These are phyloP conservation scores for Hura crepitans DNA, from an alignment of 441 rosid genomes.

Conservation along the genomic window DNA sequence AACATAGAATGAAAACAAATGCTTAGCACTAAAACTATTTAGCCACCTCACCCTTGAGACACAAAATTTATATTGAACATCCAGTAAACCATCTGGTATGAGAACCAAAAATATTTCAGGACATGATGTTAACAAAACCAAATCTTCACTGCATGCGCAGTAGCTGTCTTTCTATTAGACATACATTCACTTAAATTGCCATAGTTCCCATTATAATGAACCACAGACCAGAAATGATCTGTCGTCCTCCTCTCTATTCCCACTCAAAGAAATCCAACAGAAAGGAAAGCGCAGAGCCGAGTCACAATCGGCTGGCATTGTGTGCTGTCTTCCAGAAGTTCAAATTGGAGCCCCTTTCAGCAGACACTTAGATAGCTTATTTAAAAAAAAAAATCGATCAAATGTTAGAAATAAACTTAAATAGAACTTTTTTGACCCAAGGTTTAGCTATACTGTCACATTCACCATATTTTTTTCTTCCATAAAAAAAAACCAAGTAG, in stretches of 20 bases:
- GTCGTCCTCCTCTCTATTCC: neutral
- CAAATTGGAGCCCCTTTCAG: neutral
- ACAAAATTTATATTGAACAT: neutral
- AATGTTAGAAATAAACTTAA: neutral
- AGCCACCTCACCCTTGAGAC: slow-evolving; percentile 2
- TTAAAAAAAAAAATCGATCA: neutral
- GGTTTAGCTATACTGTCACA: neutral
- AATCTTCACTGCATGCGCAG: neutral
- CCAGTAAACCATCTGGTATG: neutral
- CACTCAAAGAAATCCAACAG: neutral
- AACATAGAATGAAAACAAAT: neutral
- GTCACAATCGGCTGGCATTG: neutral
- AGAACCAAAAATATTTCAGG: neutral
- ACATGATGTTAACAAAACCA: neutral
- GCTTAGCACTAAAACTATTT: neutral
- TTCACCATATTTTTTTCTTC: neutral
- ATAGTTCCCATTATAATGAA: neutral
- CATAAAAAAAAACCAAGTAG: neutral
- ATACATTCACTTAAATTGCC: too few relatives aligned
- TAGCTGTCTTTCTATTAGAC: neutral
- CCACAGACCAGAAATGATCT: neutral
- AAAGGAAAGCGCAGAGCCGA: neutral
- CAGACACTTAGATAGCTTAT: neutral
- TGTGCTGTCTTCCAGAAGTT: neutral
- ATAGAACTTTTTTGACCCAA: neutral